These are phyloP conservation scores for Closterium sp. DNA, from an alignment of 139 green algal species.

Conservation along the genomic window DNA sequence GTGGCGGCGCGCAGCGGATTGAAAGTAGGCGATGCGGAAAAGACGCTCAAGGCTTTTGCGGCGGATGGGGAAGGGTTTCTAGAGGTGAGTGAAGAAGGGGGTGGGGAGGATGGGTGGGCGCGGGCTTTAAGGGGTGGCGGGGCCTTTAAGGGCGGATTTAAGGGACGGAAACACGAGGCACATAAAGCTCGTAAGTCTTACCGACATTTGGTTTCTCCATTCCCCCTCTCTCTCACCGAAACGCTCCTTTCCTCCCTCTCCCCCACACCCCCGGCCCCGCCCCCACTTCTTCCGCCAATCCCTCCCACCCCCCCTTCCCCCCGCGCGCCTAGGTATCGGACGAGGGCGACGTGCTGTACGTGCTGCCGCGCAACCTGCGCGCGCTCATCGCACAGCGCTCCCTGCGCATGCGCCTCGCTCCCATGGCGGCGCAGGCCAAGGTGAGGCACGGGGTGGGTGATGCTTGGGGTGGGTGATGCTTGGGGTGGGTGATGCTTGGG, in stretches of 20 bases:
- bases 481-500: neutral
- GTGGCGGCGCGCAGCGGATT: slow-evolving; percentile 35
- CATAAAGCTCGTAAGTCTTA: too few species aligned
- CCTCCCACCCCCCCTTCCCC: neutral
- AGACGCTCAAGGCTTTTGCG: slow-evolving; percentile 78
- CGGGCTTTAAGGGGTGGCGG: too few species aligned
- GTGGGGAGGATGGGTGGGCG: too few species aligned
- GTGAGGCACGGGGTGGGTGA: neutral
- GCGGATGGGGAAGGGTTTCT: slow-evolving; percentile 73
- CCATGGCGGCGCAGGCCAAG: neutral
- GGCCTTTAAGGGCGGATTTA: too few species aligned
- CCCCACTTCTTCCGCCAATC: neutral
- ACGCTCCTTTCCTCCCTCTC: too few species aligned
- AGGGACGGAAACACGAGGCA: too few species aligned
- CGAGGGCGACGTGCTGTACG: slow-evolving; percentile 86
- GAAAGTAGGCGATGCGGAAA: slow-evolving; percentile 62
- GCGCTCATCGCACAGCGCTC: neutral
- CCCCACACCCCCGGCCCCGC: neutral
- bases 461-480: neutral
- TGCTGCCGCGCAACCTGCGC: slow-evolving; percentile 69
- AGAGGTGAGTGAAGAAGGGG: slow-evolving; percentile 51
- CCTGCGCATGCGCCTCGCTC: neutral
- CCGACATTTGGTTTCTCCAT: too few species aligned
- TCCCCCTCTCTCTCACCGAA: too few species aligned
- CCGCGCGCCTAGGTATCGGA: slow-evolving; percentile 66